These are phyloP conservation scores for Ilex paraguariensis DNA, from an alignment of 305 asterid species.

Conservation along the genomic window DNA sequence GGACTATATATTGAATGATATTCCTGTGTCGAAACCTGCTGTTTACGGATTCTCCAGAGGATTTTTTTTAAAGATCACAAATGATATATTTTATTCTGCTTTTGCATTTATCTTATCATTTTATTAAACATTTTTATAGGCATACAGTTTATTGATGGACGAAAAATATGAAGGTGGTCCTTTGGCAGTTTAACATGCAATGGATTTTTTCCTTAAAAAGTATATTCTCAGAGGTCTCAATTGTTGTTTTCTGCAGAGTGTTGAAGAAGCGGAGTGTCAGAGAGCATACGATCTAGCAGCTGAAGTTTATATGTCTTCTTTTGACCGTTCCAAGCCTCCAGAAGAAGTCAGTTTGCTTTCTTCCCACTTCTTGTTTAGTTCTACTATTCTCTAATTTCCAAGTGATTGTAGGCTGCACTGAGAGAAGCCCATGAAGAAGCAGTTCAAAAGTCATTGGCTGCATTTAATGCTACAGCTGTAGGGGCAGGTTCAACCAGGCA, in stretches of 20 bases:
- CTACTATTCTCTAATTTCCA: slow-evolving; percentile 17
- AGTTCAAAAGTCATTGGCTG: slow-evolving; percentile 61
- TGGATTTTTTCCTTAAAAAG: too few species aligned
- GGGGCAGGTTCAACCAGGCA: slow-evolving; percentile 79
- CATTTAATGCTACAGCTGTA: slow-evolving; percentile 78
- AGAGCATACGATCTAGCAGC: slow-evolving; percentile 81
- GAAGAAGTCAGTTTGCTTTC: slow-evolving; percentile 68
- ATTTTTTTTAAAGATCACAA: too few species aligned
- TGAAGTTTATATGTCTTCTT: slow-evolving; percentile 64
- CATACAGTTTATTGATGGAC: too few species aligned
- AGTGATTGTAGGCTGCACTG: slow-evolving; percentile 59
- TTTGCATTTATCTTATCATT: too few species aligned
- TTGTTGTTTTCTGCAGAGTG: slow-evolving; percentile 46
- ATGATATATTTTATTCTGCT: too few species aligned
- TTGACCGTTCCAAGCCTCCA: slow-evolving; percentile 79
- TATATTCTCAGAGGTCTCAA: slow-evolving; percentile 2
- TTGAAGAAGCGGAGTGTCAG: slow-evolving; percentile 97
- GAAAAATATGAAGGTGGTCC: too few species aligned
- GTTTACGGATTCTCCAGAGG: too few species aligned
- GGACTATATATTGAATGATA: too few species aligned
- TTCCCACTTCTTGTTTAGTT: slow-evolving; percentile 5
- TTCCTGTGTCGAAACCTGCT: too few species aligned
- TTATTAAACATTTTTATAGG: too few species aligned
- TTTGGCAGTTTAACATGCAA: too few species aligned
- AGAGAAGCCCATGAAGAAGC: slow-evolving; percentile 95